Base-by-base conservation (phyloP, 148 eudicot species). In the Fagopyrum tataricum region DNA sequence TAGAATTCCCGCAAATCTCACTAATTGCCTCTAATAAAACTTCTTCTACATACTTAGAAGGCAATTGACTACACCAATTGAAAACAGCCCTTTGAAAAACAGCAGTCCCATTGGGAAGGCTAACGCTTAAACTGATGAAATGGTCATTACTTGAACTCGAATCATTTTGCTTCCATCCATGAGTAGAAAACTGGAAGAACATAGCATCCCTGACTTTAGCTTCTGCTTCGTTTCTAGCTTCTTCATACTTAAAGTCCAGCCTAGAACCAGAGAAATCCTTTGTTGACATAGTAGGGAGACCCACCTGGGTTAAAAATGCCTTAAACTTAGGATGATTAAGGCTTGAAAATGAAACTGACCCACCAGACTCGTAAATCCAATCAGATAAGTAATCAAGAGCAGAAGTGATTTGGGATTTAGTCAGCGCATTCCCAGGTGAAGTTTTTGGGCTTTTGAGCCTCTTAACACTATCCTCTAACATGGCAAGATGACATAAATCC, bases 401-500 rank as follows among this genome's bases (percentile, higher is more conserved):
- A 52, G 87, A 73, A 59, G 88, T 92, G 26, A 86, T 78, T 71
- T 88, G 96, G 20, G 79, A 48, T 78, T 88, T 95, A 73, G 79
- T 90, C 14, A 95, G 55, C 9, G 82, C 76, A 55, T 84, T 88
- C 10, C 89, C 83, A 41, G 89, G 88, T 7, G 88, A 87, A 21
- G 87, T 76, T 76, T 89, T 93, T 0, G 97, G 98, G 56, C 93
- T 88, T 78, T 95, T 91, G 5, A 91, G 75, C 78, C 83, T 87
- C 81, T 95, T 95, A 56, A 95, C 90, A 78, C 97, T 90, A 37
- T 91, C 92, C 81, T 95, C 97, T 58, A 95, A 79, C 89, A 85
- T 82, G 11, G 90, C 96, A 17, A 89, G 42, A 14, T 90, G 90
- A 3, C 87, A 87, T 47, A 88, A 79, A 73, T 88, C 95, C 58